phyloP scores from a whole-genome alignment of 202 grass and related monocot genomes.

The Zoysia matrella region DNA sequence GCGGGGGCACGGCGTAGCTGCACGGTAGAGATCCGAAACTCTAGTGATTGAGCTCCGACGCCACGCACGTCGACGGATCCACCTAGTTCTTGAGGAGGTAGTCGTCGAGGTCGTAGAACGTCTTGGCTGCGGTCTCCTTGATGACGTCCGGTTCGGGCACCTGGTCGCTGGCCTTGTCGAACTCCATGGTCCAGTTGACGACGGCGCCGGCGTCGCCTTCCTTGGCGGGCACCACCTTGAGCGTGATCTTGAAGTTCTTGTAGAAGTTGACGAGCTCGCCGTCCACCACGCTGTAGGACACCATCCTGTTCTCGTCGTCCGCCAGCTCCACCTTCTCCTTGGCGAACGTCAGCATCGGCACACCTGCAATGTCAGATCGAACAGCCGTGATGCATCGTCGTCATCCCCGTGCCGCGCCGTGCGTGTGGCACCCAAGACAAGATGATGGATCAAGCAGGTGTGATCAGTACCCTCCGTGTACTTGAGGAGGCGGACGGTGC shows the following conservation, averaged over 20 bases:
- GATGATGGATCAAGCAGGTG: too few relatives aligned
- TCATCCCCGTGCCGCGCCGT: too few relatives aligned
- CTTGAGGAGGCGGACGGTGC: slow-evolving; percentile 79
- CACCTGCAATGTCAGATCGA: slow-evolving; percentile 32
- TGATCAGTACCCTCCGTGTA: slow-evolving; percentile 52
- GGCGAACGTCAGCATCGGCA: slow-evolving; percentile 66
- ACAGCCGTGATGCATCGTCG: too few relatives aligned
- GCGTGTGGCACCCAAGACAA: too few relatives aligned
- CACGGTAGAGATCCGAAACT: too few relatives aligned
- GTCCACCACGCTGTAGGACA: slow-evolving; percentile 77
- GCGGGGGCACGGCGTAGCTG: too few relatives aligned
- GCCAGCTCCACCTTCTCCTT: slow-evolving; percentile 83
- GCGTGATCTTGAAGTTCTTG: slow-evolving; percentile 71
- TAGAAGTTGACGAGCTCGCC: slow-evolving; percentile 71
- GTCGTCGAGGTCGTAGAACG: slow-evolving; percentile 74
- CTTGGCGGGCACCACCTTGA: slow-evolving; percentile 33
- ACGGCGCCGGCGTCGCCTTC: not conserved
- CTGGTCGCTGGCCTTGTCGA: slow-evolving; percentile 65
- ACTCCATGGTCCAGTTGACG: slow-evolving; percentile 65
- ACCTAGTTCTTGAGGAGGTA: slow-evolving; percentile 74
- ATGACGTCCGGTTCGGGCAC: slow-evolving; percentile 73
- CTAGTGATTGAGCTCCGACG: too few relatives aligned
- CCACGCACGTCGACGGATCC: too few relatives aligned
- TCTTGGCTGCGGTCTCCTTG: slow-evolving; percentile 66
- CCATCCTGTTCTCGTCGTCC: slow-evolving; percentile 68